Percentiles rank a stretch among this genome's conserved stretches.
Evolutionary conservation across 73 alveolate species (phyloP).

Genomic region (Paramecium tetraurelia): DNA sequence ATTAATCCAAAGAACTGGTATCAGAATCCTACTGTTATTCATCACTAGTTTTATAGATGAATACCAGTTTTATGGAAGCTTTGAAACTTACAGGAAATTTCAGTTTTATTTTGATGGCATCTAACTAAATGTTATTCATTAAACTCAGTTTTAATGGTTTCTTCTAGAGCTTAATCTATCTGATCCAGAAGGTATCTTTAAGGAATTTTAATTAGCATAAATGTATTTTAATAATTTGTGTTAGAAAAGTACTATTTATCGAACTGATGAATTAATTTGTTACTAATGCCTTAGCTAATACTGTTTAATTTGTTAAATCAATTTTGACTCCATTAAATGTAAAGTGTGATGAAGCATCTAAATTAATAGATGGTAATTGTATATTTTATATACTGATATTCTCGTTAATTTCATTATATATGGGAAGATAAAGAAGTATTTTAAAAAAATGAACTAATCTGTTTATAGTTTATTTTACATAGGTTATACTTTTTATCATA

Average conservation of each 20-base stretch:
- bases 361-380: neutral
- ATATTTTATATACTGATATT: neutral
- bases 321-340: neutral
- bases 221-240: neutral
- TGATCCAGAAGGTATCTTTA: neutral
- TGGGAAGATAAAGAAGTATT: too few relatives aligned
- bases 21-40: neutral
- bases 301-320: neutral
- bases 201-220: neutral
- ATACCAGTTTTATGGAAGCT: neutral
- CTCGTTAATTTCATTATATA: too few relatives aligned
- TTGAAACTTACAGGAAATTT: neutral
- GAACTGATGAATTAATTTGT: neutral
- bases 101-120: neutral
- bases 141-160: neutral
- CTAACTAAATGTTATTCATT: neutral
- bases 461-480: too few relatives aligned
- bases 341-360: neutral
- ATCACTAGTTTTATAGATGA: neutral
- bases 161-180: neutral
- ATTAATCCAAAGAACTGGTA: neutral
- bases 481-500: too few relatives aligned
- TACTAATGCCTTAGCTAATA: neutral
- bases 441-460: neutral
- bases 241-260: neutral